Conservation (phyloP, 2,329 filamentous ascomycete genomes). For the Emergomyces orientalis region DNA sequence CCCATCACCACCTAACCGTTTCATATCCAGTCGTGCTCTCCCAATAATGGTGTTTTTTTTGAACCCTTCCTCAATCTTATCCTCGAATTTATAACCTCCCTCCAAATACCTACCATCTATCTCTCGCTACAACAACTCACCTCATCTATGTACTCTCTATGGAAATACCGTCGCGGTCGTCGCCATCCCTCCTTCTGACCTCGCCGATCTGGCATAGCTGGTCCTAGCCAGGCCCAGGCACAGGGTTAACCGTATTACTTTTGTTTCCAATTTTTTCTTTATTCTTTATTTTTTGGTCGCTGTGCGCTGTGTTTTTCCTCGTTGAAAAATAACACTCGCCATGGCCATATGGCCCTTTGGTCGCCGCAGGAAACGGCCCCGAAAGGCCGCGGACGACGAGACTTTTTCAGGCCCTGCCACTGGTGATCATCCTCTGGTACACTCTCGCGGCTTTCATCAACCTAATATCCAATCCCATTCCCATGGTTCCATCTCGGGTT, state of each 20-base stretch:
- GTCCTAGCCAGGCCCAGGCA: conserved; percentile 19
- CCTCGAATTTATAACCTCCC: no score
- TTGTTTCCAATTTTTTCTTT: background rate
- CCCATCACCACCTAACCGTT: no score
- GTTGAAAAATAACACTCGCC: conserved; percentile 22
- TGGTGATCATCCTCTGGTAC: conserved; percentile 8
- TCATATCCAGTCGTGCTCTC: no score
- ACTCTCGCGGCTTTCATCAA: conserved; percentile 25
- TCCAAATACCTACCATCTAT: no score
- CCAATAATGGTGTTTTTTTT: no score
- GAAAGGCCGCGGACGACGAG: conserved; percentile 46
- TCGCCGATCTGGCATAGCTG: conserved; percentile 8
- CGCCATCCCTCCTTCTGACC: background rate
- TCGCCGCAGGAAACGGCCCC: conserved; percentile 60
- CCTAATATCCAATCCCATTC: conserved; percentile 13
- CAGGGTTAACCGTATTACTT: background rate
- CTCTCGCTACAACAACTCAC: background rate
- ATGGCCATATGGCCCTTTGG: conserved; percentile 83
- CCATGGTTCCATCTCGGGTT: conserved; percentile 5
- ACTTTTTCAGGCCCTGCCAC: conserved; percentile 23
- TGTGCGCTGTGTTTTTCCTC: conserved; percentile 15
- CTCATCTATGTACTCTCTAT: background rate
- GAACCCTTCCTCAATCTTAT: no score
- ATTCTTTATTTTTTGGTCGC: conserved; percentile 13
- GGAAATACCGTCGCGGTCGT: background rate